Evolutionary conservation across 495 filamentous ascomycete species (phyloP).

Genomic region (Podospora appendiculata): DNA sequence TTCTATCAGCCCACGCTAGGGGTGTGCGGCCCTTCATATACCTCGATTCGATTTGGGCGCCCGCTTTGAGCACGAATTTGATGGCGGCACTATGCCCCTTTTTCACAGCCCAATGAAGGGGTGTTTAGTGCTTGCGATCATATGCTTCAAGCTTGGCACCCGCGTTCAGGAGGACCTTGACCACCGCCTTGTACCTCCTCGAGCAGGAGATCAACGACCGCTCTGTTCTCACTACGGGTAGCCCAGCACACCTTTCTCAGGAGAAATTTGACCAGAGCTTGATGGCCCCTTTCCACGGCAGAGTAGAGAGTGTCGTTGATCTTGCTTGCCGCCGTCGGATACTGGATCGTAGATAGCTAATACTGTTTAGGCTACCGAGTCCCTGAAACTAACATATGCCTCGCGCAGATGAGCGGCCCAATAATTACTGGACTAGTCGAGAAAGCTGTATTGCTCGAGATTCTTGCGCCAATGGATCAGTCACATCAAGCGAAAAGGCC

Average conservation of each 20-base stretch:
- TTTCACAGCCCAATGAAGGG: not conserved
- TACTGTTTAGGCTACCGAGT: not conserved
- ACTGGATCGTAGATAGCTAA: not conserved
- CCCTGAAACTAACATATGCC: not conserved
- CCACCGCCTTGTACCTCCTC: no score
- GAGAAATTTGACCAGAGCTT: not conserved
- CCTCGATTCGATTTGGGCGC: not conserved
- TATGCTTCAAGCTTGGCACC: not conserved
- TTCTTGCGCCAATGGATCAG: not conserved
- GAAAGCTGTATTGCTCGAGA: constrained; percentile 9
- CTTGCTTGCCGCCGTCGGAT: not conserved
- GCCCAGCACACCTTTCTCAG: no score
- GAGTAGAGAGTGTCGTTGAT: not conserved
- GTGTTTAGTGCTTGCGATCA: not conserved
- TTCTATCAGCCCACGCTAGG: not conserved
- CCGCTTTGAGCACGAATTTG: not conserved
- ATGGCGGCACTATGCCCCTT: not conserved
- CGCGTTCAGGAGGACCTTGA: no score
- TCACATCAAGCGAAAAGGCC: no score
- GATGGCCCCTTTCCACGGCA: not conserved
- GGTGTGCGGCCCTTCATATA: not conserved
- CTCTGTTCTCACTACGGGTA: no score
- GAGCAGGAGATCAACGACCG: no score
- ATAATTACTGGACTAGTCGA: constrained; percentile 24
- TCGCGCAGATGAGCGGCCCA: constrained; percentile 24